Evolutionary conservation across 805 yeast genomes (phyloP).

Genomic region (Kuraishia piskuri): DNA sequence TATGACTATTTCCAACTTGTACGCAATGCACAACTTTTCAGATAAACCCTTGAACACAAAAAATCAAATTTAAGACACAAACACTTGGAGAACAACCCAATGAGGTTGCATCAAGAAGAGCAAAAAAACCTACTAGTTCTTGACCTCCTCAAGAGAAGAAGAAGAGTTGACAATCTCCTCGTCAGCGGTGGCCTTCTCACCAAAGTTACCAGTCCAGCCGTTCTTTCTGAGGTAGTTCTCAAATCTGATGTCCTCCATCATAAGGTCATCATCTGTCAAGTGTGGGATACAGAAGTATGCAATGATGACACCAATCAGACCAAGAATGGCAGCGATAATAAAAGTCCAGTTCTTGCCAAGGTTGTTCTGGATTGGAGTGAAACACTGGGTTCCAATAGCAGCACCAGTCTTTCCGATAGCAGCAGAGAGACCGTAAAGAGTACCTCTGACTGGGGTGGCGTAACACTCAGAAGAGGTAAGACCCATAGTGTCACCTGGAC

Average conservation of each 20-base stretch:
- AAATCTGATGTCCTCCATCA: conserved; percentile 55
- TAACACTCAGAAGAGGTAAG: conserved; percentile 56
- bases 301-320: conserved; percentile 52
- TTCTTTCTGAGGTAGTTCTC: conserved; percentile 46
- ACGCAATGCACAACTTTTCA: background rate
- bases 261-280: conserved; percentile 58
- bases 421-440: conserved; percentile 67
- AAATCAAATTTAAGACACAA: background rate
- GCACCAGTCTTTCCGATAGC: conserved; percentile 83
- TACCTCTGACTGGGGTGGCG: conserved; percentile 74
- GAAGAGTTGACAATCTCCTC: background rate
- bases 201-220: conserved; percentile 30
- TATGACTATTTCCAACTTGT: background rate
- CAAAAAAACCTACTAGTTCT: background rate
- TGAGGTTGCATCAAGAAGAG: background rate
- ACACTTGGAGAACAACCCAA: background rate
- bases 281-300: conserved; percentile 62
- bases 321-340: conserved; percentile 70
- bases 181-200: background rate
- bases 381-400: conserved; percentile 69
- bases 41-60: background rate
- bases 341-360: conserved; percentile 70
- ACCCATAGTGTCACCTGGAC: conserved; percentile 76
- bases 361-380: conserved; percentile 56
- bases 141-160: background rate